Base-by-base conservation (phyloP, 306 rosid species). In the Mimosa bimucronata region DNA sequence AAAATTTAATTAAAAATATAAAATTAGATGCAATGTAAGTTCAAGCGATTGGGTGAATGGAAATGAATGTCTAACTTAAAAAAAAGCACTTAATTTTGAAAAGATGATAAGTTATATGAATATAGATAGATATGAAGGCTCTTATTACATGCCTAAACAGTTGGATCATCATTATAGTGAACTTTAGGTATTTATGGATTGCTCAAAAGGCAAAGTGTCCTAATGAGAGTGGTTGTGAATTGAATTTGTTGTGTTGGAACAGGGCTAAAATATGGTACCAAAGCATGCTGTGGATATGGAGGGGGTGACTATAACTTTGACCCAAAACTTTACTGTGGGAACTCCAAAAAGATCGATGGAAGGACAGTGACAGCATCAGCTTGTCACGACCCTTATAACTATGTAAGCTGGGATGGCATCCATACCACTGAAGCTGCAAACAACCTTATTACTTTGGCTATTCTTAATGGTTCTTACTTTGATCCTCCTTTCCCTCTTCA, bases 401-500 rank as follows among this genome's bases (percentile, higher is more conserved):
- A 92, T 58, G 97, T 90, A 44, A 92, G 98, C 80, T 94, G 97
- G 95, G 97, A 94, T 88, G 98, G 97, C 42, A 81, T 94, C n/a
- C 98, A 94, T 76, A 80, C 97, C 76, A 88, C 97, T 57, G 98
- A 94, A 84, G 94, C 94, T 77, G 97, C 94, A 68, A 94, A 92
- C 83, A 92, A 92, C 88, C 88, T 89, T 76, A 37, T 76, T 10
- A 84, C 98, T 6, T 66, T 41, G 77, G 97, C 98, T 31, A 87
- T 92, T 82, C 92, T 94, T 15, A 92, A 81, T 79, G 95, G 97
- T 76, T 86, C 94, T 30, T 88, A 82, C 81, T 94, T 77, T 53
- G 87, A 92, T 61, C 97, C 97, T 19, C 87, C 90, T 48, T 90
- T 94, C 73, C 89, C 91, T 28, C 57, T 91, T 53, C 84, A 86